Evolutionary conservation across 2,329 filamentous ascomycete genomes (phyloP).

Genomic region (Xylaria sp.): DNA sequence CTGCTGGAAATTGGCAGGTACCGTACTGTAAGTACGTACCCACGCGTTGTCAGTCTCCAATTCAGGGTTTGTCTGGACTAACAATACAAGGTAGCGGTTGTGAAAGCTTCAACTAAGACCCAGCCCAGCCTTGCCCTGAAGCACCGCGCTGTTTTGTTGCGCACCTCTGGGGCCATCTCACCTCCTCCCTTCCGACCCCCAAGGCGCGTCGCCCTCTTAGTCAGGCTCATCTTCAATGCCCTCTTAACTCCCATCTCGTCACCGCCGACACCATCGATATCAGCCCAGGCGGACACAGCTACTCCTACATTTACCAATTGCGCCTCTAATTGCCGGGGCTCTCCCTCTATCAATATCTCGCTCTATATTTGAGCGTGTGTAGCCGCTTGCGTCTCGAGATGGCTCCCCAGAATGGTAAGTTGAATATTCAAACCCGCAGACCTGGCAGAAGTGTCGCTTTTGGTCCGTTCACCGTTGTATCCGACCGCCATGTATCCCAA

Average conservation of each 20-base stretch:
- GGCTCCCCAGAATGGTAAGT: slow-evolving; percentile 48
- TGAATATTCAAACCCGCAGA: slow-evolving; percentile 14
- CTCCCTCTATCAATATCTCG: not conserved
- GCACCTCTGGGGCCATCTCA: slow-evolving; percentile 10
- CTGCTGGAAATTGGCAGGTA: not conserved
- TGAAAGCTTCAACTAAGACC: slow-evolving; percentile 14
- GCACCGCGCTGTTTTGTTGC: slow-evolving; percentile 7
- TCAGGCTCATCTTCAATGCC: not conserved
- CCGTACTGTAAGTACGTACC: not conserved
- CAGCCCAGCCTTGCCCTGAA: slow-evolving; percentile 22
- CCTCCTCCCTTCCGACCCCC: slow-evolving; percentile 7
- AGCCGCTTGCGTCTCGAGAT: slow-evolving; percentile 35
- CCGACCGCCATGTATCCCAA: not conserved
- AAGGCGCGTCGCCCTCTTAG: slow-evolving; percentile 15
- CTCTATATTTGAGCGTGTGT: slow-evolving; percentile 22
- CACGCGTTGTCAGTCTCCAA: slow-evolving; percentile 6
- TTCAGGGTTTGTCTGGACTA: slow-evolving; percentile 7
- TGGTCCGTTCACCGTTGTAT: not conserved
- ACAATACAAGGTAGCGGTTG: not conserved
- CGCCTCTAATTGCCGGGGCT: slow-evolving; percentile 4
- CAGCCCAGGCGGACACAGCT: not conserved
- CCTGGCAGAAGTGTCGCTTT: slow-evolving; percentile 4
- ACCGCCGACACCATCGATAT: slow-evolving; percentile 2
- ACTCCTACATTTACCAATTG: not conserved
- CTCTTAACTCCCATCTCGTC: not conserved